Evolutionary conservation across 805 yeast species (phyloP).

Genomic region (Lachancea nothofagi): DNA sequence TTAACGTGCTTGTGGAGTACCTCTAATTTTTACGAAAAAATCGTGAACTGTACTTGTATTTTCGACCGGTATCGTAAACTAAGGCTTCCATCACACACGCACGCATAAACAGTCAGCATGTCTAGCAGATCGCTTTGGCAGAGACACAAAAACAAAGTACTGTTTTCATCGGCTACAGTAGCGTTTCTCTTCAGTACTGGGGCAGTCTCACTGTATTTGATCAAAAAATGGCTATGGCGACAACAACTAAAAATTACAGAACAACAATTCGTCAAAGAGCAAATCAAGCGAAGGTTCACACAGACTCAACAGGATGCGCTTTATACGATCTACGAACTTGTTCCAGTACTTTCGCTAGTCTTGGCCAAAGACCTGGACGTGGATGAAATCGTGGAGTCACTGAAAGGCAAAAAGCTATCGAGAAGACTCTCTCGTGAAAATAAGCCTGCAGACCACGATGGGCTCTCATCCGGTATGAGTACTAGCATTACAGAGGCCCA

Average conservation of each 20-base stretch:
- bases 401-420: constrained; percentile 23
- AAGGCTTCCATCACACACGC: too few species aligned
- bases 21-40: too few species aligned
- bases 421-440: constrained; percentile 8
- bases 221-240: constrained; percentile 29
- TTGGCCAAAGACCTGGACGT: constrained; percentile 24
- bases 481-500: constrained; percentile 16
- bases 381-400: constrained; percentile 23
- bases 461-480: constrained; percentile 19
- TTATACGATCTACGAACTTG: constrained; percentile 72
- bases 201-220: constrained; percentile 21
- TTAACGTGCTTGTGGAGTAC: too few species aligned
- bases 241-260: constrained; percentile 46
- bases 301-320: constrained; percentile 91
- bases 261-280: constrained; percentile 58
- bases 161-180: constrained; percentile 19
- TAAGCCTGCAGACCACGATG: constrained; percentile 13
- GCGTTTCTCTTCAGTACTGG: constrained; percentile 28
- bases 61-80: too few species aligned
- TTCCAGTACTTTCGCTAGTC: constrained; percentile 61
- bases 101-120: constrained; percentile 2
- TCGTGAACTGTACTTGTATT: too few species aligned
- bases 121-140: constrained; percentile 16
- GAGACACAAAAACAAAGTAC: constrained; percentile 25
- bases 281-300: constrained; percentile 73